Percentiles rank a stretch among this genome's conserved stretches.
Evolutionary conservation across 768 basidiomycete species (phyloP).

Genomic region (Dendrothele bispora): DNA sequence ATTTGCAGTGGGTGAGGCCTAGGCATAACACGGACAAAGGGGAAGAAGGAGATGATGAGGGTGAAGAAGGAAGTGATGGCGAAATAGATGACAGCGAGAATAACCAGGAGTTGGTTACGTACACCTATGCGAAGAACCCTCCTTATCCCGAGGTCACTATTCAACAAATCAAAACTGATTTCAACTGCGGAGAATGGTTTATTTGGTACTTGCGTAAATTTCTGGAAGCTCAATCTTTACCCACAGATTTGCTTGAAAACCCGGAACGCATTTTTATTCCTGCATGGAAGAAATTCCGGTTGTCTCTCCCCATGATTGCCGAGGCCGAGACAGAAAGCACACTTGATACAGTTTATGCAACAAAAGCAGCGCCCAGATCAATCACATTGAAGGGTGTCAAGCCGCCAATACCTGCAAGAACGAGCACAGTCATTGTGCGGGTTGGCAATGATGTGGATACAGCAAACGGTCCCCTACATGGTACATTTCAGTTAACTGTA

Average conservation of each 20-base stretch:
- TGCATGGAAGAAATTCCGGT: slow-evolving; percentile 17
- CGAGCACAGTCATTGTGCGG: slow-evolving; percentile 22
- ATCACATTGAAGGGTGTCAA: slow-evolving; percentile 14
- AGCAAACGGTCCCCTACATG: slow-evolving; percentile 10
- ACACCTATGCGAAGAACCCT: not conserved
- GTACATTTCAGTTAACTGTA: slow-evolving; percentile 5
- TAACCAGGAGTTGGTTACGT: not conserved
- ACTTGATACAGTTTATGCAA: slow-evolving; percentile 16
- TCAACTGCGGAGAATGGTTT: not conserved
- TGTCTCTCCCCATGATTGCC: slow-evolving; percentile 15
- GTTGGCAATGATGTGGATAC: not conserved
- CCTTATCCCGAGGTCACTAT: not conserved
- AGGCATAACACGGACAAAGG: not conserved
- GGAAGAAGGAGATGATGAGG: not conserved
- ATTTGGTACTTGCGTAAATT: not conserved
- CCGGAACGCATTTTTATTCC: slow-evolving; percentile 12
- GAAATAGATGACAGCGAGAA: not conserved
- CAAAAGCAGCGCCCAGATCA: not conserved
- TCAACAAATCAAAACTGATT: not conserved
- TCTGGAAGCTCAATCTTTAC: not conserved
- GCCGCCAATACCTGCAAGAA: slow-evolving; percentile 12
- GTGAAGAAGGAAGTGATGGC: not conserved
- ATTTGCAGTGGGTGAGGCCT: slow-evolving; percentile 22
- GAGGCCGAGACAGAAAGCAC: slow-evolving; percentile 8
- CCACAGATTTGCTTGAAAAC: slow-evolving; percentile 6